phyloP scores from a whole-genome alignment of 345 rosid species.

The Populus davidiana region DNA sequence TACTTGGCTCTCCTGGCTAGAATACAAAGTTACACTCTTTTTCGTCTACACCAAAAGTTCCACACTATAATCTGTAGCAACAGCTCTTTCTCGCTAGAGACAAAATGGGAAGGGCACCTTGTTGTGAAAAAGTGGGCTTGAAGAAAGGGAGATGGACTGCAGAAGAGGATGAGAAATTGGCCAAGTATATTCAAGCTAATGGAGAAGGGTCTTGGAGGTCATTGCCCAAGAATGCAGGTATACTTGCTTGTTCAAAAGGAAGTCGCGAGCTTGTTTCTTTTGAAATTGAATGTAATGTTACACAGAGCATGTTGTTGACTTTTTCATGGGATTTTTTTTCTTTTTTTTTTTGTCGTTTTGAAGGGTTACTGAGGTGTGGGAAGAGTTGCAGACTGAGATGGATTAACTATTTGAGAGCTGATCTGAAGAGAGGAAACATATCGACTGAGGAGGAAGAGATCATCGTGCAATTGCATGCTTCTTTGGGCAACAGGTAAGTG shows the following conservation, averaged over 20 bases:
- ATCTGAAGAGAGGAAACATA: slow-evolving; percentile 77
- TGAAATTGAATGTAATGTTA: no score
- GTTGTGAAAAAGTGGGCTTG: slow-evolving; percentile 66
- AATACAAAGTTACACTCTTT: background rate
- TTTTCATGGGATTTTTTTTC: background rate
- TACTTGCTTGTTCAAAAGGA: background rate
- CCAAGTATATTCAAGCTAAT: slow-evolving; percentile 43
- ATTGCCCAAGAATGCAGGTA: slow-evolving; percentile 62
- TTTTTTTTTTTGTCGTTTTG: background rate
- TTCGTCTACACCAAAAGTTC: background rate
- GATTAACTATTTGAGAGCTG: slow-evolving; percentile 74
- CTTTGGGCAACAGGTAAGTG: slow-evolving; percentile 71
- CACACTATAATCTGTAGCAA: background rate
- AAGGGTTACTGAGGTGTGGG: slow-evolving; percentile 84
- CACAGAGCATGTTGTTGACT: background rate
- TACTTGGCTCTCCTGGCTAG: background rate
- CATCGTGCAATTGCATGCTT: slow-evolving; percentile 58
- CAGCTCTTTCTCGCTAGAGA: background rate
- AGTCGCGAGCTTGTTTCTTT: no score
- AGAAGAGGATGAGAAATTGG: slow-evolving; percentile 52
- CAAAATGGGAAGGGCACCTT: slow-evolving; percentile 67
- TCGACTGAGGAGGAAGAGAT: slow-evolving; percentile 58
- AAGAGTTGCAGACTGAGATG: slow-evolving; percentile 91
- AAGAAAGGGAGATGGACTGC: slow-evolving; percentile 63
- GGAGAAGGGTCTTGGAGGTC: slow-evolving; percentile 77